Conservation (phyloP, 2,329 filamentous ascomycete genomes). For the Colletotrichum gloeosporioides region DNA sequence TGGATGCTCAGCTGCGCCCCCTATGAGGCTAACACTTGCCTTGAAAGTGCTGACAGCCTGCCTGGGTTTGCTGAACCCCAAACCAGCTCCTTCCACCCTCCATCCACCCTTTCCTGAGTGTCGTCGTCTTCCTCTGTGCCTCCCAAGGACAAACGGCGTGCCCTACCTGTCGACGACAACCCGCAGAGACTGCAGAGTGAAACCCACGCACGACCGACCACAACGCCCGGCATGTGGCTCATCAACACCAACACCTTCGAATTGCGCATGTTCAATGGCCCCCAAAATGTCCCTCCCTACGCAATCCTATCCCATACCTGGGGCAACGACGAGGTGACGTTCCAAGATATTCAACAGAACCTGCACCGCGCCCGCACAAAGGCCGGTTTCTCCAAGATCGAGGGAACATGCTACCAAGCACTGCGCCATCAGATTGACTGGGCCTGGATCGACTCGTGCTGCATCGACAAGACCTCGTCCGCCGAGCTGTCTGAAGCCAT, state of each 20-base stretch:
- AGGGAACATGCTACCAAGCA: slow-evolving; percentile 20
- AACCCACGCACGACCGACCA: not conserved
- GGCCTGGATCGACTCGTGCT: slow-evolving; percentile 22
- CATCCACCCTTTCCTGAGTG: not conserved
- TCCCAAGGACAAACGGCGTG: not conserved
- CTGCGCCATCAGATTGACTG: slow-evolving; percentile 12
- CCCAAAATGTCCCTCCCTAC: slow-evolving; percentile 25
- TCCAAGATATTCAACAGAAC: slow-evolving; percentile 27
- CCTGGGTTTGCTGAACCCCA: not conserved
- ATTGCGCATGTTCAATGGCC: not conserved
- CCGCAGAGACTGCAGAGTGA: not conserved
- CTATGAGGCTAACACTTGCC: not conserved
- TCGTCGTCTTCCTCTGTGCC: not conserved
- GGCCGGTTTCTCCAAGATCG: slow-evolving; percentile 20
- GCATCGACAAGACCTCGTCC: slow-evolving; percentile 19
- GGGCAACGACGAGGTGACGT: slow-evolving; percentile 29
- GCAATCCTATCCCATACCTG: slow-evolving; percentile 36
- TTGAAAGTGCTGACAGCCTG: not conserved
- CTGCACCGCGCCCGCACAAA: not conserved
- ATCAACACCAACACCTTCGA: slow-evolving; percentile 10
- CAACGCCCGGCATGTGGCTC: slow-evolving; percentile 20
- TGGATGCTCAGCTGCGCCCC: not conserved
- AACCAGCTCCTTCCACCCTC: not conserved
- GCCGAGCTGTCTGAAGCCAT: slow-evolving; percentile 24
- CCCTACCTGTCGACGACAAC: not conserved